Conservation (phyloP, 176 grass and related monocot species). For the Tillandsia fasciculata region DNA sequence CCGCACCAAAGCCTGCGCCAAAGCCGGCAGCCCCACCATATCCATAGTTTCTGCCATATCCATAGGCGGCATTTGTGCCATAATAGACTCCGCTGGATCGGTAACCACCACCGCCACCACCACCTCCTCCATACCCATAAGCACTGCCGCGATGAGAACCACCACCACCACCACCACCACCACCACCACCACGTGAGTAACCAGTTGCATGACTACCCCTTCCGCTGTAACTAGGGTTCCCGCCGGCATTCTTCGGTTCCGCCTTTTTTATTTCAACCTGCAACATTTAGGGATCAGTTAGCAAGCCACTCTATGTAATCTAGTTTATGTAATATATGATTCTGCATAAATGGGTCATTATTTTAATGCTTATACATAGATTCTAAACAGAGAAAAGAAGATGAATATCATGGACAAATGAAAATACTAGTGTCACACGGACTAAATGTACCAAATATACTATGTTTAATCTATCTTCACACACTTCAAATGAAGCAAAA, state of each 20-base stretch:
- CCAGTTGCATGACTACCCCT: slow-evolving; percentile 40
- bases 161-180: slow-evolving; percentile 32
- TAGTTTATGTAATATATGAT: too few species aligned
- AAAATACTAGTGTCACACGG: neutral
- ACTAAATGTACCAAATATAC: neutral
- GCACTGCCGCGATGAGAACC: slow-evolving; percentile 2
- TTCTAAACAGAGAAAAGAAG: neutral
- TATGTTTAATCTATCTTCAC: neutral
- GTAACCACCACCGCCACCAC: slow-evolving; percentile 16
- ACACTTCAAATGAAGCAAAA: neutral
- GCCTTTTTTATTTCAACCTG: slow-evolving; percentile 99
- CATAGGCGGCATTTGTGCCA: slow-evolving; percentile 38
- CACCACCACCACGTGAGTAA: slow-evolving; percentile 39
- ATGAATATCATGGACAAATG: neutral
- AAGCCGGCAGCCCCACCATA: slow-evolving; percentile 33
- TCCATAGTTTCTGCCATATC: slow-evolving; percentile 16
- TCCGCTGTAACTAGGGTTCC: slow-evolving; percentile 40
- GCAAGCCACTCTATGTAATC: neutral
- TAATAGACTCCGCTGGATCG: slow-evolving; percentile 9
- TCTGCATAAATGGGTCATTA: too few species aligned
- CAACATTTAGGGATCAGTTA: slow-evolving; percentile 1
- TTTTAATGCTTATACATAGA: neutral
- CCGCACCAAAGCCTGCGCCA: slow-evolving; percentile 19
- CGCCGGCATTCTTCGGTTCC: slow-evolving; percentile 83
- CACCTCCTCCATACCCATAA: slow-evolving; percentile 45